A percentile compares a stretch with the other conserved stretches of the same genome.
Conservation (phyloP, 2,329 filamentous ascomycete species). For the Talaromyces sp. region DNA sequence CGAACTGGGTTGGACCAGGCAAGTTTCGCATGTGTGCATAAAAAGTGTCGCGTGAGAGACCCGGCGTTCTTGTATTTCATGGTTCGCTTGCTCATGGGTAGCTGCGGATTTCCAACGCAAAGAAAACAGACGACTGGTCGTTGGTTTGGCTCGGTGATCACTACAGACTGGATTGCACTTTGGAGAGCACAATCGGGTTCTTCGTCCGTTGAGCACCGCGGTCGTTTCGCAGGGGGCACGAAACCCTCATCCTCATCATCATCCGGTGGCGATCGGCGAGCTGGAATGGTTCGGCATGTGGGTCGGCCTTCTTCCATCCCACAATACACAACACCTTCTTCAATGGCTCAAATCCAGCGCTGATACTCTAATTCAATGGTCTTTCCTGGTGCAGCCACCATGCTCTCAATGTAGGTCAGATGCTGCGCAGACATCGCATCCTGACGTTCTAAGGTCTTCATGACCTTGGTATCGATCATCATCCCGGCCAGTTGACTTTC, state of each 20-base stretch:
- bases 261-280: background rate
- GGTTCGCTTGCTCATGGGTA: background rate
- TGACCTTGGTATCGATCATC: slow-evolving; percentile 5
- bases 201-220: background rate
- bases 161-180: background rate
- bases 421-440: background rate
- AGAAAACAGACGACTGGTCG: background rate
- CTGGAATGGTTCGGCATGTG: background rate
- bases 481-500: slow-evolving; percentile 15
- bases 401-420: background rate
- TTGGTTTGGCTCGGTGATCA: background rate
- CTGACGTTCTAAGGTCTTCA: background rate
- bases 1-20: background rate
- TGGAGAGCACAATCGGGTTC: background rate
- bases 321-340: background rate
- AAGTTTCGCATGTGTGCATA: background rate
- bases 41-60: background rate
- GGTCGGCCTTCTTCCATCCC: background rate
- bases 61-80: background rate
- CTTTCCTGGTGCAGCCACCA: background rate
- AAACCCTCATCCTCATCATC: background rate
- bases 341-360: background rate
- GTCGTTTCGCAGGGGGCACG: background rate
- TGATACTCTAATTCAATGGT: background rate
- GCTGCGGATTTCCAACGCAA: background rate